Evolutionary conservation across 176 grass and related monocot genomes (phyloP).

Genomic region (Oryza meyeriana): DNA sequence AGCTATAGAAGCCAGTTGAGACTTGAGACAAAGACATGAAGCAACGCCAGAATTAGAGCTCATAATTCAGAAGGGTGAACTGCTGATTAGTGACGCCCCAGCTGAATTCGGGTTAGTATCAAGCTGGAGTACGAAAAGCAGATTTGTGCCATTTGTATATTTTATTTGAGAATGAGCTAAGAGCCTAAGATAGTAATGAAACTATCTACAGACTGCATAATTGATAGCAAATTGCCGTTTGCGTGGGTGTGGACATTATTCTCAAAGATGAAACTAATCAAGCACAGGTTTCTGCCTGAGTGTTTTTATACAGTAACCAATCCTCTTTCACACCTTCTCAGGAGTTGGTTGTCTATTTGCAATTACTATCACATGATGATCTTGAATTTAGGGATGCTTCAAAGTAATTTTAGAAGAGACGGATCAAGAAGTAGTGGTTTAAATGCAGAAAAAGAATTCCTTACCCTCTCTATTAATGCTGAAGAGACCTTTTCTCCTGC

Average conservation of each 20-base stretch:
- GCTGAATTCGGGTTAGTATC: background rate
- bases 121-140: background rate
- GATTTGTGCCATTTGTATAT: background rate
- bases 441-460: constrained; percentile 7
- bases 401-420: constrained; percentile 13
- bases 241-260: background rate
- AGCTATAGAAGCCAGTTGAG: background rate
- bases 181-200: background rate
- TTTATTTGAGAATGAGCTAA: background rate
- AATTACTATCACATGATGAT: background rate
- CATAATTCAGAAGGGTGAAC: background rate
- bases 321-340: background rate
- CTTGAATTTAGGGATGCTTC: constrained; percentile 13
- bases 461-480: constrained; percentile 90
- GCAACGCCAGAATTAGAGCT: background rate
- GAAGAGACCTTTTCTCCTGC: constrained; percentile 71
- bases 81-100: background rate
- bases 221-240: background rate
- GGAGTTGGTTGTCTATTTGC: background rate
- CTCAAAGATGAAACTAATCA: background rate
- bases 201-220: background rate
- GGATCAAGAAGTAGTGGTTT: background rate
- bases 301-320: background rate
- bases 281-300: background rate
- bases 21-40: constrained; percentile 9